Conservation (phyloP, 805 yeast species). For the Saccharomycopsis fibuligera region DNA sequence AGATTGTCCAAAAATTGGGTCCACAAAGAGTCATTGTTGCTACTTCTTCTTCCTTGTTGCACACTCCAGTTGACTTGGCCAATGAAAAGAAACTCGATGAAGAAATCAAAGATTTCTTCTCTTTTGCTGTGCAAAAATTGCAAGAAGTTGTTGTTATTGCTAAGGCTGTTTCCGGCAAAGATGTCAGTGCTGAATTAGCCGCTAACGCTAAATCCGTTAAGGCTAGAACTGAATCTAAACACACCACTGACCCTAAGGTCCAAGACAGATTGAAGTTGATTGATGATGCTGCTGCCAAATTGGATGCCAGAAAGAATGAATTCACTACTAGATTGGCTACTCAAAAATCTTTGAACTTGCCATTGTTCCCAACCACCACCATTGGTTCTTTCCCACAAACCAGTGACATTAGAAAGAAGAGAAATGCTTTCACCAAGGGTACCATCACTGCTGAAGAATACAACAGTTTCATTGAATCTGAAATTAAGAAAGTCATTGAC, state of each 20-base stretch:
- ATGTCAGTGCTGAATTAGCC: conserved; percentile 68
- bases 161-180: conserved; percentile 73
- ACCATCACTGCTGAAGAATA: conserved; percentile 90
- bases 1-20: conserved; percentile 82
- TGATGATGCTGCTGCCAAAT: conserved; percentile 47
- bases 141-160: conserved; percentile 86
- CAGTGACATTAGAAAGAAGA: conserved; percentile 96
- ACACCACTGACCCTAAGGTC: conserved; percentile 90
- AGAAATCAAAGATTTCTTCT: conserved; percentile 94
- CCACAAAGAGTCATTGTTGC: conserved; percentile 84
- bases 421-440: conserved; percentile 98
- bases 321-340: conserved; percentile 83
- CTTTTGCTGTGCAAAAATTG: conserved; percentile 96
- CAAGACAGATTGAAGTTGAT: conserved; percentile 77
- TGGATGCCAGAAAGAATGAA: conserved; percentile 78
- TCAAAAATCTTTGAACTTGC: conserved; percentile 88
- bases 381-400: conserved; percentile 99
- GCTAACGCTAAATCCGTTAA: conserved; percentile 83
- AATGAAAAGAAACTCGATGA: conserved; percentile 88
- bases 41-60: conserved; percentile 85
- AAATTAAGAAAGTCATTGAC: conserved; percentile 90
- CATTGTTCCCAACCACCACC: conserved; percentile 99
- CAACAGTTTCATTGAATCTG: conserved; percentile 93
- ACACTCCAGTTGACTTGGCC: conserved; percentile 95
- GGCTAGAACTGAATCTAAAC: conserved; percentile 78